phyloP scores from a whole-genome alignment of 2,329 filamentous ascomycete species.

The Monilinia aucupariae region DNA sequence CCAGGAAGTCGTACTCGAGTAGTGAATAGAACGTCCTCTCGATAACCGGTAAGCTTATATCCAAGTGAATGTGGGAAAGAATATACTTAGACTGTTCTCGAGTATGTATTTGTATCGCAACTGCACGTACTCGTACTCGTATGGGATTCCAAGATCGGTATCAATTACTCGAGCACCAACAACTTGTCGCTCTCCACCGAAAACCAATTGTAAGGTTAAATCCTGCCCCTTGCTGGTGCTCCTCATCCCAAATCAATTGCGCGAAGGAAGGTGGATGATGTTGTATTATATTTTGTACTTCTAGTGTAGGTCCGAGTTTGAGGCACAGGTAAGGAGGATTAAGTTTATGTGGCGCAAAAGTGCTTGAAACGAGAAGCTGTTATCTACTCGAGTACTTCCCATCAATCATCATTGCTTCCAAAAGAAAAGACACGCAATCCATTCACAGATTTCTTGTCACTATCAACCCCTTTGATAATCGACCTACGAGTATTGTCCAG shows the following conservation, averaged over 20 bases:
- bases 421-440: slow-evolving; percentile 17
- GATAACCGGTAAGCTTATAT: no score
- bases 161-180: no score
- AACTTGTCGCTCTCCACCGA: not conserved
- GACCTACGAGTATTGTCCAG: not conserved
- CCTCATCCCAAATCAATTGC: not conserved
- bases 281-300: no score
- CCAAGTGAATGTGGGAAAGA: not conserved
- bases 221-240: no score
- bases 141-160: no score
- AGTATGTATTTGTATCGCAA: no score
- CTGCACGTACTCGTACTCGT: no score
- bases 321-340: slow-evolving; percentile 11
- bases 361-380: slow-evolving; percentile 13
- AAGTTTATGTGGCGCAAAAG: slow-evolving; percentile 9
- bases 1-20: no score
- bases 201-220: not conserved
- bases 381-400: not conserved
- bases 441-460: not conserved
- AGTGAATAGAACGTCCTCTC: no score
- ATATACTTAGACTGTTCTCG: not conserved
- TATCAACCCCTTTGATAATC: not conserved
- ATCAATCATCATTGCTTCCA: slow-evolving; percentile 11
- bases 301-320: slow-evolving; percentile 7
- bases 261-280: not conserved